A percentile compares a stretch with the other conserved stretches of the same genome.
Conservation (phyloP, 208 protist genomes). For the Leishmania martiniquensis region DNA sequence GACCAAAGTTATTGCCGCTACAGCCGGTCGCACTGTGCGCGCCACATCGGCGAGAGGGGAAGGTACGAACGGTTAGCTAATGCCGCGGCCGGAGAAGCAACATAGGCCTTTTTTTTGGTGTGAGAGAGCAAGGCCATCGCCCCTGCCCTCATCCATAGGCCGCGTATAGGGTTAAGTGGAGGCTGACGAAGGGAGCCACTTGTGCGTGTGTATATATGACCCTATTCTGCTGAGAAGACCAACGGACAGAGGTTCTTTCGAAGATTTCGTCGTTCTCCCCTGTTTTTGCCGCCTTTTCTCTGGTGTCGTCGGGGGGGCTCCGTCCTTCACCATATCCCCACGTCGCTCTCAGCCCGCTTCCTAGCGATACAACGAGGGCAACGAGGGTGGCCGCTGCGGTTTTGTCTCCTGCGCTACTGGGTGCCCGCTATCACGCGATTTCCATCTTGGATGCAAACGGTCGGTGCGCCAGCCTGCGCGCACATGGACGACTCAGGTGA, state of each 20-base stretch:
- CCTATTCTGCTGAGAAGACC: neutral
- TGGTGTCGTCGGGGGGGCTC: too few species aligned
- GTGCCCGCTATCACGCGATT: neutral
- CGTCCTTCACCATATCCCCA: too few species aligned
- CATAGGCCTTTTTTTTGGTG: neutral
- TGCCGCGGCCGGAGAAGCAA: neutral
- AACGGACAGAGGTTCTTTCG: neutral
- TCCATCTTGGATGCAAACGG: neutral
- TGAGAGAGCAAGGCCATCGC: too few species aligned
- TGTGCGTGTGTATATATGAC: neutral
- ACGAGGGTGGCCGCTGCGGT: neutral
- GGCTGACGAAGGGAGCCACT: neutral
- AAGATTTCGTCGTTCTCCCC: neutral
- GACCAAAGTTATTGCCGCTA: neutral
- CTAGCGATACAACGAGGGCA: neutral
- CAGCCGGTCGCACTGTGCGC: neutral
- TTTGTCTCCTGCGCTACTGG: neutral
- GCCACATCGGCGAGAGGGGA: neutral
- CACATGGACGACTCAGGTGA: slow-evolving; percentile 1
- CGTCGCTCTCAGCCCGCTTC: too few species aligned
- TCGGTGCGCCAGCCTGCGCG: neutral
- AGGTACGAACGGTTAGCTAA: neutral
- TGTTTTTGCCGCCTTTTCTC: too few species aligned
- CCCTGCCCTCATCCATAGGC: neutral
- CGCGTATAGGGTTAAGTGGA: neutral